A percentile compares a stretch with the other conserved stretches of the same genome.
Conservation (phyloP, 768 basidiomycete genomes). For the Dioszegia hungarica region DNA sequence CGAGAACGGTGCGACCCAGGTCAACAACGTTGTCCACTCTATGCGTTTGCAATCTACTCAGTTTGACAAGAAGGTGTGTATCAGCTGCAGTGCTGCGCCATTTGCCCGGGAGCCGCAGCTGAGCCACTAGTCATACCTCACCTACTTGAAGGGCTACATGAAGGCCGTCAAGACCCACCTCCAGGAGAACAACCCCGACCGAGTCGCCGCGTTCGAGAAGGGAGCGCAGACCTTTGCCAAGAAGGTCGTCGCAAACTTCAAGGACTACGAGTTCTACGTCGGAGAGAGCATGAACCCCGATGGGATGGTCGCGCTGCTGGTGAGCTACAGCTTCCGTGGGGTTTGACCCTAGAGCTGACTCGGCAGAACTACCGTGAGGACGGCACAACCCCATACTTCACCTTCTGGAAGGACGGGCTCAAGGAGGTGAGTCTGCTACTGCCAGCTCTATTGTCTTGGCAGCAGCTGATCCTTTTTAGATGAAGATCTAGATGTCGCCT, state of each 20-base stretch:
- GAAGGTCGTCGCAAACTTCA: slow-evolving; percentile 83
- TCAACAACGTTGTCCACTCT: slow-evolving; percentile 88
- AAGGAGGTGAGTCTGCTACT: slow-evolving; percentile 55
- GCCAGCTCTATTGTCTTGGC: background rate
- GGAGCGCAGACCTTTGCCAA: slow-evolving; percentile 72
- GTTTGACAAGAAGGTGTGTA: slow-evolving; percentile 90
- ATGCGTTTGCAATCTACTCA: slow-evolving; percentile 76
- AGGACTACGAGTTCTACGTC: slow-evolving; percentile 78
- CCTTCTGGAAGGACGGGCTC: slow-evolving; percentile 93
- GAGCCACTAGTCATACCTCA: slow-evolving; percentile 55
- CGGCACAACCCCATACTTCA: slow-evolving; percentile 69
- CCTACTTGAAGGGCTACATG: slow-evolving; percentile 93
- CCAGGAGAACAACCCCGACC: slow-evolving; percentile 55
- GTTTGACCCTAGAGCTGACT: background rate
- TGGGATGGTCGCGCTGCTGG: slow-evolving; percentile 86
- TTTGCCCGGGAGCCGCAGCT: background rate
- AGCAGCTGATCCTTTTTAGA: slow-evolving; percentile 8
- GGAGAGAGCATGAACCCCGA: slow-evolving; percentile 62
- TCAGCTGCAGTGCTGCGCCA: slow-evolving; percentile 4
- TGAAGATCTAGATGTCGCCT: slow-evolving; percentile 28
- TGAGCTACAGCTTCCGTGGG: slow-evolving; percentile 10
- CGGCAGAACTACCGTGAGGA: slow-evolving; percentile 68
- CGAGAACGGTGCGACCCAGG: slow-evolving; percentile 67
- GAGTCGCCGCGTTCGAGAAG: slow-evolving; percentile 73
- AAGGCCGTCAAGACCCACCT: slow-evolving; percentile 75